Base-by-base conservation (phyloP, 2,329 filamentous ascomycete genomes). In the Microsporum canis region DNA sequence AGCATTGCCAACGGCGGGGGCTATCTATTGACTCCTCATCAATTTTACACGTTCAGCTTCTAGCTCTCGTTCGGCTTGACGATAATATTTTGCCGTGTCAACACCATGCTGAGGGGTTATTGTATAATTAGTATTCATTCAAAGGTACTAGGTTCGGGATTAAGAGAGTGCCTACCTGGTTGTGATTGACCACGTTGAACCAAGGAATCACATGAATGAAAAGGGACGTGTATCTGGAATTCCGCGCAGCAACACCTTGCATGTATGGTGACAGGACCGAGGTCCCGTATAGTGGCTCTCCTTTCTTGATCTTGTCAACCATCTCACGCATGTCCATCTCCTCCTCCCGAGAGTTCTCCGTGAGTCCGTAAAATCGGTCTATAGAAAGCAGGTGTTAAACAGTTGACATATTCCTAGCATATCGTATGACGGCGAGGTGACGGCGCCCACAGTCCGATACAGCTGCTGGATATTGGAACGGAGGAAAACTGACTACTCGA, bases 121-220 rank as follows among this genome's bases (percentile, higher is more conserved):
- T 8, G 12, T 41, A 41, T n/a, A 36, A n/a, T 68, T 61, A 70
- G 62, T 51, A 59, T 41, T 3, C 17, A 34, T 29, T 5, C 4
- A 58, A 8, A 23, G 12, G 36, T 10, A 3, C 8, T 7, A n/a
- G 14, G 27, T 47, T 59, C 38, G 56, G n/a, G 6, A 17, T 7
- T n/a, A 27, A 60, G 8, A 23, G 10, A 10, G 27, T 68, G 33
- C 75, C 67, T 70, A 82, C 80, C 73, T 85, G 83, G 72, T 84
- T 86, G 77, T 99, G 94, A 77, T 99, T 97, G 71, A 96, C 92
- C 77, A 99, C 88, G 80, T 99, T 99, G 78, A 96, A 92, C 94
- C 91, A 97, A 43, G 92, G 91, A 61, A 99, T 78, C 60, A 92
- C 84, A 71, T 91, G 88, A 66, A 89, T 78, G 75, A 92, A 94